Evolutionary conservation across 495 filamentous ascomycete species (phyloP).

Genomic region (Hypomontagnella monticulosa): DNA sequence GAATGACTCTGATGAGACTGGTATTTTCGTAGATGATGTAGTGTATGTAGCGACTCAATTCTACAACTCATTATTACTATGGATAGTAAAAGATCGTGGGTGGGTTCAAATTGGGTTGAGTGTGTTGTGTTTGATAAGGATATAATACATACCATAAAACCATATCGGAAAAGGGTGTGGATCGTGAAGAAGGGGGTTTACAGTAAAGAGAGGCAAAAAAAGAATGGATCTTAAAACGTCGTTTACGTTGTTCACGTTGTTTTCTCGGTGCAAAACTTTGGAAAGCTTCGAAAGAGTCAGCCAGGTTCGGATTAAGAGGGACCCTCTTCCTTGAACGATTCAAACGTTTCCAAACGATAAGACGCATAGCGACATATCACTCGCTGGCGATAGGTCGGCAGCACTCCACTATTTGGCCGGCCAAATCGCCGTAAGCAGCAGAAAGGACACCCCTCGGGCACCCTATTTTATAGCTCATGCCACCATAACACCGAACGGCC

Average conservation of each 20-base stretch:
- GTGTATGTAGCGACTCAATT: too few species aligned
- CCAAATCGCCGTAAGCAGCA: constrained; percentile 59
- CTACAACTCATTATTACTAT: too few species aligned
- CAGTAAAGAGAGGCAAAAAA: constrained; percentile 9
- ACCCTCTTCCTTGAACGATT: not conserved
- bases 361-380: constrained; percentile 39
- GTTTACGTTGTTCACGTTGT: too few species aligned
- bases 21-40: too few species aligned
- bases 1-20: not conserved
- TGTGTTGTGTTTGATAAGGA: too few species aligned
- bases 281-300: constrained; percentile 18
- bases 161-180: constrained; percentile 14
- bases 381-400: constrained; percentile 48
- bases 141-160: too few species aligned
- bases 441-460: constrained; percentile 39
- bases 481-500: constrained; percentile 44
- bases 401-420: constrained; percentile 66
- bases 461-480: constrained; percentile 47
- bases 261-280: constrained; percentile 29
- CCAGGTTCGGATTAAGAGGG: not conserved
- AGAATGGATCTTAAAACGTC: not conserved
- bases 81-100: too few species aligned
- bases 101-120: too few species aligned
- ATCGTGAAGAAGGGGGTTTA: constrained; percentile 19
- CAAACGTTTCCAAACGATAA: constrained; percentile 25